These are phyloP conservation scores for Zygoascus biomembranicola DNA, from an alignment of 805 yeast genomes.

Conservation along the genomic window DNA sequence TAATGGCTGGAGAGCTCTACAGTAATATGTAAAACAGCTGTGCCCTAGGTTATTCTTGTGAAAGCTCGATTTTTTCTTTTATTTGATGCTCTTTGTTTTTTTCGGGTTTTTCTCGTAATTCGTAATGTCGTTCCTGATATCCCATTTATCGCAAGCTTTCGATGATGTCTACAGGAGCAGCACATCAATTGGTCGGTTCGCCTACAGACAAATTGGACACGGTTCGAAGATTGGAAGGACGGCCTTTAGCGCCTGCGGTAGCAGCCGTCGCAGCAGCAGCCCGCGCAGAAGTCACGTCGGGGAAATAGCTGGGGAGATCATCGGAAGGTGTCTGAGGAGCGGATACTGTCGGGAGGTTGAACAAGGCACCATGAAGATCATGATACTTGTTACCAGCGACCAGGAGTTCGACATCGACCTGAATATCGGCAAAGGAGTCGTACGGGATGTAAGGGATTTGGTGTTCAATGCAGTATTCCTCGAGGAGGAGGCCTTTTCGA, in stretches of 20 bases:
- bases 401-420: conserved; percentile 27
- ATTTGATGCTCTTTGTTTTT: background rate
- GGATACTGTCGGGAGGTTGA: background rate
- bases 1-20: background rate
- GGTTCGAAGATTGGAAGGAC: background rate
- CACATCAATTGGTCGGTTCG: background rate
- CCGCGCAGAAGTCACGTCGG: background rate
- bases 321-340: conserved; percentile 4
- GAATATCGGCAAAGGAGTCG: conserved; percentile 34
- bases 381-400: conserved; percentile 18
- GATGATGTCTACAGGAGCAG: background rate
- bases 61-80: background rate
- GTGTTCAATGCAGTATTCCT: conserved; percentile 34
- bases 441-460: conserved; percentile 35
- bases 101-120: background rate
- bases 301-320: conserved; percentile 7
- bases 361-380: conserved; percentile 5
- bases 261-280: background rate
- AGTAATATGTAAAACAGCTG: background rate
- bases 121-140: background rate
- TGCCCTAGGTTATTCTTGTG: background rate
- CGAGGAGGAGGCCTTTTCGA: conserved; percentile 34
- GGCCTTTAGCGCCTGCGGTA: background rate
- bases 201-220: background rate
- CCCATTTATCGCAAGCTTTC: background rate